A percentile compares a stretch with the other conserved stretches of the same genome.
Conservation (phyloP, 305 asterid species). For the Fraxinus angustifolia region DNA sequence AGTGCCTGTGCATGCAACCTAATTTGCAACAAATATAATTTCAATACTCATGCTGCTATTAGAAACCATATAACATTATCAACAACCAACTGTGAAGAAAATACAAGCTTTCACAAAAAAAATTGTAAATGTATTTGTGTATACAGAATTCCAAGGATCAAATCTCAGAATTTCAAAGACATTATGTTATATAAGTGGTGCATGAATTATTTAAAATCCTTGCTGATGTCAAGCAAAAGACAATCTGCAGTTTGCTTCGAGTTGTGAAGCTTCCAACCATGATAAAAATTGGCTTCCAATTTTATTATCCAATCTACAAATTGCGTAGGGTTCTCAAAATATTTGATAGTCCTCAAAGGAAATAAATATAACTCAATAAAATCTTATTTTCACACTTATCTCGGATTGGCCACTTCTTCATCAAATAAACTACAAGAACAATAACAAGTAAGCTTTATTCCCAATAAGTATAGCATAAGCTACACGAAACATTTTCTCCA, state of each 20-base stretch:
- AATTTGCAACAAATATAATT: conserved; percentile 20
- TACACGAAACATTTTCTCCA: neutral
- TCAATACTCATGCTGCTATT: neutral
- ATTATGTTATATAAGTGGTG: too few relatives aligned
- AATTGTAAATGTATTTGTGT: too few relatives aligned
- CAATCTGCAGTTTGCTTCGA: neutral
- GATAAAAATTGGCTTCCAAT: neutral
- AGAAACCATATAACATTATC: too few relatives aligned
- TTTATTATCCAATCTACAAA: neutral
- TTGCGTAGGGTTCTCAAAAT: neutral
- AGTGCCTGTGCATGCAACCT: conserved; percentile 91
- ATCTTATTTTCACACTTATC: neutral
- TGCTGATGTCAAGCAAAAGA: neutral
- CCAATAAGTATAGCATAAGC: neutral
- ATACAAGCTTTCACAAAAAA: too few relatives aligned
- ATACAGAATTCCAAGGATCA: too few relatives aligned
- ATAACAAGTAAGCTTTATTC: neutral
- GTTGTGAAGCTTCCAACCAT: neutral
- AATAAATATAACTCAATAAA: neutral
- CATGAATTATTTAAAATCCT: neutral
- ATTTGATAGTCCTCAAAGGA: neutral
- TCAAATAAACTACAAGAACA: neutral
- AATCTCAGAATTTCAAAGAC: too few relatives aligned
- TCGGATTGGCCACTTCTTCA: neutral
- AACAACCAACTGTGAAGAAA: too few relatives aligned